These are phyloP conservation scores for Peronospora destructor DNA, from an alignment of 352 stramenopile genomes.

Conservation along the genomic window DNA sequence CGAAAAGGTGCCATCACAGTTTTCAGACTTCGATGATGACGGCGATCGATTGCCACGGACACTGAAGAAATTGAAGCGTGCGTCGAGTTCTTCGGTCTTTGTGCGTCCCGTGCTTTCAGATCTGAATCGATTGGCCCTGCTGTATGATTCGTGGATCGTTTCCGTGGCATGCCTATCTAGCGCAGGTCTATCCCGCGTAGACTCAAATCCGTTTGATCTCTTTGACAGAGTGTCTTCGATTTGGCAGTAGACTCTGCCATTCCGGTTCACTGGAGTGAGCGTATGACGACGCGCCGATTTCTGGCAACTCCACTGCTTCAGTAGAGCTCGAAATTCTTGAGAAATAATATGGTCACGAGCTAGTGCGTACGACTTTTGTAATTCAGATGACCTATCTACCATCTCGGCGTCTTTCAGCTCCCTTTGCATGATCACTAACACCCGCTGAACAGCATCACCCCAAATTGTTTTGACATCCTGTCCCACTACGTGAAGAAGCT, in stretches of 20 bases:
- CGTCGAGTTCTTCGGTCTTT: background rate
- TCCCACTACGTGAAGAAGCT: constrained; percentile 23
- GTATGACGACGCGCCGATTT: constrained; percentile 14
- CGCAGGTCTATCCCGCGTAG: constrained; percentile 10
- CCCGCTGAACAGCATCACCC: constrained; percentile 22
- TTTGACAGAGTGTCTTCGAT: constrained; percentile 14
- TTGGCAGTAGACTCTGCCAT: constrained; percentile 12
- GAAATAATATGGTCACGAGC: constrained; percentile 17
- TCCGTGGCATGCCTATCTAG: background rate
- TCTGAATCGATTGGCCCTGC: background rate
- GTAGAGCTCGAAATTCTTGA: constrained; percentile 21
- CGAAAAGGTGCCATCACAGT: background rate
- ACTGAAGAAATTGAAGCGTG: background rate
- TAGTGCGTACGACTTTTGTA: constrained; percentile 6
- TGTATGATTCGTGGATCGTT: background rate
- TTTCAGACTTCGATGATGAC: background rate
- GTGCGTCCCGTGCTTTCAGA: constrained; percentile 1
- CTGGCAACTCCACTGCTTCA: constrained; percentile 20
- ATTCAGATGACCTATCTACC: background rate
- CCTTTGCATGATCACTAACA: constrained; percentile 24
- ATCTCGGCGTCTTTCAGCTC: constrained; percentile 3
- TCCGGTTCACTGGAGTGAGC: constrained; percentile 11
- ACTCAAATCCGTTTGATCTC: background rate
- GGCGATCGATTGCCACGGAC: background rate
- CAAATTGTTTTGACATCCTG: constrained; percentile 23